These are phyloP conservation scores for Fraxinus paxiana DNA, from an alignment of 305 asterid genomes.

Conservation along the genomic window DNA sequence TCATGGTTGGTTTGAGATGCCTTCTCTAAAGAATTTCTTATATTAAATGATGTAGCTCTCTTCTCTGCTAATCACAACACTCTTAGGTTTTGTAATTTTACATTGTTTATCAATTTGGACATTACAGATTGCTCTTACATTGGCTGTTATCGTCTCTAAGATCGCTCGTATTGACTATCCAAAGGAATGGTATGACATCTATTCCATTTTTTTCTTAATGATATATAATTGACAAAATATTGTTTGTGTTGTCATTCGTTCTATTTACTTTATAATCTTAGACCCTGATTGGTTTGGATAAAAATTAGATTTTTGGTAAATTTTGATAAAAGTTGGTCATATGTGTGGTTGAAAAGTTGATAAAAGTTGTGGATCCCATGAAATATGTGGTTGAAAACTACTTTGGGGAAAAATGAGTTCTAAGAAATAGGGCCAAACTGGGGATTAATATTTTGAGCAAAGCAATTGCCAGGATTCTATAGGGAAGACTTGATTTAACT, in stretches of 20 bases:
- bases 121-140: slow-evolving; percentile 78
- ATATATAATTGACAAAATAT: not conserved
- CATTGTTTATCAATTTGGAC: slow-evolving; percentile 21
- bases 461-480: not conserved
- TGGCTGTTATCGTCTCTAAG: slow-evolving; percentile 86
- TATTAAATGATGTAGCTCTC: not conserved
- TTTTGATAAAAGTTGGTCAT: not conserved
- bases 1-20: slow-evolving; percentile 13
- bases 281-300: not conserved
- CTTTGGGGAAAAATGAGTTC: not conserved
- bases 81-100: not conserved
- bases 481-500: not conserved
- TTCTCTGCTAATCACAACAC: not conserved
- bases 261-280: not conserved
- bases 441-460: slow-evolving; percentile 2
- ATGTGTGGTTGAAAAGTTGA: not conserved
- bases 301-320: not conserved
- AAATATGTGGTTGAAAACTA: not conserved
- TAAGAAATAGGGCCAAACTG: not conserved
- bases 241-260: not conserved
- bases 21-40: slow-evolving; percentile 6
- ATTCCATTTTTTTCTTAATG: slow-evolving; percentile 20
- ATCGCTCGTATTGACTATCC: slow-evolving; percentile 97
- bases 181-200: slow-evolving; percentile 69
- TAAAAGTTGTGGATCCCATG: not conserved